A percentile compares a stretch with the other conserved stretches of the same genome.
These are phyloP conservation scores for Artemisia tridentata DNA, from an alignment of 129 eudicot species.

Conservation along the genomic window DNA sequence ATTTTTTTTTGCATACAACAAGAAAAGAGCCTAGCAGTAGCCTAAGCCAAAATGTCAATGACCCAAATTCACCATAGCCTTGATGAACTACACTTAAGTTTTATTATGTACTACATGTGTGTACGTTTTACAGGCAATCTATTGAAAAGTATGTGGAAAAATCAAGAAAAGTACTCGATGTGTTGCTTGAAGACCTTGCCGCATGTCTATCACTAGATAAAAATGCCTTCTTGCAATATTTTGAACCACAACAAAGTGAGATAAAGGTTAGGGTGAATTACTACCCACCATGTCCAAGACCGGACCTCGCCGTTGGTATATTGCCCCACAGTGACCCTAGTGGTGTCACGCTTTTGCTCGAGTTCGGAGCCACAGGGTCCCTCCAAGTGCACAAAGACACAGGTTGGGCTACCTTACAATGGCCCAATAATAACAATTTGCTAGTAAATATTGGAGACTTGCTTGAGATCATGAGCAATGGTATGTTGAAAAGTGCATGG, in stretches of 20 bases:
- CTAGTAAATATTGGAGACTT: slow-evolving; percentile 48
- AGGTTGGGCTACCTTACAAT: slow-evolving; percentile 34
- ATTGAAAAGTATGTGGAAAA: slow-evolving; percentile 38
- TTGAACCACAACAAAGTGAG: slow-evolving; percentile 43
- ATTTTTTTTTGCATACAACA: no score
- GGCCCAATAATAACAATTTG: slow-evolving; percentile 34
- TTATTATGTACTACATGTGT: background rate
- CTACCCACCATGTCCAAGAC: slow-evolving; percentile 60
- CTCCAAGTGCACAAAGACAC: slow-evolving; percentile 42
- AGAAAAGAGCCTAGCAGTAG: no score
- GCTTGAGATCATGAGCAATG: slow-evolving; percentile 58
- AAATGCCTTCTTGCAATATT: slow-evolving; percentile 34
- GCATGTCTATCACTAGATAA: slow-evolving; percentile 33
- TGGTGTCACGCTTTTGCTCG: slow-evolving; percentile 41
- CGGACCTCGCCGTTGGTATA: slow-evolving; percentile 48
- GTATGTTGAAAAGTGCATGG: slow-evolving; percentile 46
- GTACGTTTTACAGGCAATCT: slow-evolving; percentile 28
- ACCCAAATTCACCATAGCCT: no score
- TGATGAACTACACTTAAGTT: no score
- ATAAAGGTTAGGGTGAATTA: slow-evolving; percentile 45
- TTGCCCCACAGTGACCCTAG: slow-evolving; percentile 47
- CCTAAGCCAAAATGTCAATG: no score
- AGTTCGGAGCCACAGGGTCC: slow-evolving; percentile 34
- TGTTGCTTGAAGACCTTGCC: slow-evolving; percentile 44
- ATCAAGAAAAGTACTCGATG: slow-evolving; percentile 30